Evolutionary conservation across 805 yeast genomes (phyloP).

Genomic region (Barnettozyma botsteinii): DNA sequence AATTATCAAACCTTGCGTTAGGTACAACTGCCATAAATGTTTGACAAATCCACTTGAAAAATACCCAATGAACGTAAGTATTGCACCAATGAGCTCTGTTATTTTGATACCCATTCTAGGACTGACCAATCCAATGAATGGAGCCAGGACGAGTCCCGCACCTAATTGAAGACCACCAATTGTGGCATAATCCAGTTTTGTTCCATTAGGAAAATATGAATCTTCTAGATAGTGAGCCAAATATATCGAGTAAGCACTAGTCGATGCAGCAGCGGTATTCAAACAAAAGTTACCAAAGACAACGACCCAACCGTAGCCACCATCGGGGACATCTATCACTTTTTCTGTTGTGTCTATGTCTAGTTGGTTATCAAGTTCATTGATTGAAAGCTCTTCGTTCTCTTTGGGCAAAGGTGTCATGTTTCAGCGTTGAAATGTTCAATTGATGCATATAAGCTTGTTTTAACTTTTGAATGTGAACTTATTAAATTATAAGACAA

Average conservation of each 20-base stretch:
- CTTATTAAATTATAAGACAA: no score
- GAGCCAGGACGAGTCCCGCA: conserved; percentile 54
- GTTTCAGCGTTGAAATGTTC: no score
- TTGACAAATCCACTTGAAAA: conserved; percentile 56
- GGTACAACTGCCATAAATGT: conserved; percentile 56
- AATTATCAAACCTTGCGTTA: conserved; percentile 62
- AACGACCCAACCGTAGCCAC: conserved; percentile 35
- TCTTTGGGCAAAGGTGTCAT: no score
- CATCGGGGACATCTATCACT: conserved; percentile 38
- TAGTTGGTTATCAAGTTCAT: no score
- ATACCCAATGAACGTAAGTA: conserved; percentile 47
- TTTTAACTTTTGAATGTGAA: no score
- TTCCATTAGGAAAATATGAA: conserved; percentile 44
- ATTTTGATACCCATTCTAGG: conserved; percentile 33
- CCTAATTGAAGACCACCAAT: conserved; percentile 63
- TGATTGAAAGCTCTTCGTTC: no score
- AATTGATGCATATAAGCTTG: no score
- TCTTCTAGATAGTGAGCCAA: conserved; percentile 50
- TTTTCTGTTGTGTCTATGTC: no score
- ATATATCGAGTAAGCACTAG: conserved; percentile 47
- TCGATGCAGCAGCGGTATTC: conserved; percentile 8
- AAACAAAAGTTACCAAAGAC: conserved; percentile 18
- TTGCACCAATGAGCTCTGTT: conserved; percentile 44
- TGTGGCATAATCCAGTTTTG: conserved; percentile 54
- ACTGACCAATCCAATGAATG: conserved; percentile 33